phyloP scores from a whole-genome alignment of 1,139 yeast genomes.

The Scheffersomyces insectosa region DNA sequence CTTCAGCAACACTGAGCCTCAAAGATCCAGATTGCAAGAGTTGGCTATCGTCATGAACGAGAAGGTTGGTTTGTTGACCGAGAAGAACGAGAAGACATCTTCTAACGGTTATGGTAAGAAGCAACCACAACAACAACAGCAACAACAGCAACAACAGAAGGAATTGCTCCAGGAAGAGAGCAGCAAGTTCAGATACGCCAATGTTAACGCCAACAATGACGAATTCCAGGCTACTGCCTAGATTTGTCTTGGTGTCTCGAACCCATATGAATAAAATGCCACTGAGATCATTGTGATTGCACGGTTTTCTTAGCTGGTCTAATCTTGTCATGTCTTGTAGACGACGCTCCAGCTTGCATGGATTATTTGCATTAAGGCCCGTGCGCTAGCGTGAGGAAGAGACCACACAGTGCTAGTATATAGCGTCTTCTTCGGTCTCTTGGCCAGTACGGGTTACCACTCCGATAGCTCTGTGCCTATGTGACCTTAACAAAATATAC shows the following conservation, averaged over 20 bases:
- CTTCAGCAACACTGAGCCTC: slow-evolving; percentile 72
- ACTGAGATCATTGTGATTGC: slow-evolving; percentile 7
- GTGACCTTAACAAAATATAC: too few species aligned
- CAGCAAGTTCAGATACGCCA: slow-evolving; percentile 48
- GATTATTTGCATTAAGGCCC: not conserved
- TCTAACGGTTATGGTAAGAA: slow-evolving; percentile 66
- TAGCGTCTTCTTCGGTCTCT: too few species aligned
- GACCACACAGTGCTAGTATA: too few species aligned
- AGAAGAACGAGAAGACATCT: slow-evolving; percentile 82
- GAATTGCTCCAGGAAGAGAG: slow-evolving; percentile 37
- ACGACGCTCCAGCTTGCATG: not conserved
- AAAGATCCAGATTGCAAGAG: slow-evolving; percentile 83
- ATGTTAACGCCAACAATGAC: slow-evolving; percentile 47
- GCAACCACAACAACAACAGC: slow-evolving; percentile 36
- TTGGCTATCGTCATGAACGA: slow-evolving; percentile 87
- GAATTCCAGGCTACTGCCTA: slow-evolving; percentile 43
- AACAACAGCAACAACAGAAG: slow-evolving; percentile 35
- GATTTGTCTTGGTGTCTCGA: slow-evolving; percentile 5
- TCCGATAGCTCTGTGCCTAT: too few species aligned
- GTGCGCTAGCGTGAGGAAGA: too few species aligned
- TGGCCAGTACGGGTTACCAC: too few species aligned
- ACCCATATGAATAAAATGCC: not conserved
- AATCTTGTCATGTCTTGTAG: not conserved
- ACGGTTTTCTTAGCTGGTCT: slow-evolving; percentile 6
- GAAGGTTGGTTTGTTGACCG: slow-evolving; percentile 77